Base-by-base conservation (phyloP, 176 grass and related monocot species). In the Eragrostis curvula region DNA sequence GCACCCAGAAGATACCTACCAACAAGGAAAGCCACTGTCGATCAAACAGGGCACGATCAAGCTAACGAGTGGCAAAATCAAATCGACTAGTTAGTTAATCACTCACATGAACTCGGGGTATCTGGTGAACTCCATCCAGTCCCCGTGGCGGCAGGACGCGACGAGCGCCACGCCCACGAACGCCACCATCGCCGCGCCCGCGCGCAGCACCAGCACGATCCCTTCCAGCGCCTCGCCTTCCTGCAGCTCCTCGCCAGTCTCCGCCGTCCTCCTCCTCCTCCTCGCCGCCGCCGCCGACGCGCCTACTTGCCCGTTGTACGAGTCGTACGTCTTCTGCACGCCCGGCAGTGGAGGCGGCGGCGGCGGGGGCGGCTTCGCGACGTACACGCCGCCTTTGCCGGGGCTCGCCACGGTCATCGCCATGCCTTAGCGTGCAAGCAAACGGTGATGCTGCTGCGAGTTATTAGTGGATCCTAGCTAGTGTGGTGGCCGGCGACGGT, bases 91-190 rank as follows among this genome's bases (percentile, higher is more conserved):
- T 36, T 36, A 36, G 32, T 36, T 2, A 36, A 36, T 36, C 32
- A 53, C 51, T 0, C 21, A 91, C 84, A 86, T 79, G 88, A 95
- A 95, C 71, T 98, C 92, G 39, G 75, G 89, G 79, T 98, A 95
- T 20, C 64, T 87, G 0, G 39, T 53, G 79, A 98, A 95, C 66
- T 95, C 78, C 82, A 83, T 91, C 95, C 95, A 95, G 77, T 81
- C 92, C 1, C 95, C 92, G 67, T 97, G 88, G 17, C 93, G 94
- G 82, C 91, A 91, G 0, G 90, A 89, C 12, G 86, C 92, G 39
- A 94, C 77, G 29, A 94, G 73, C 60, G 81, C 42, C 17, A 89
- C 68, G 21, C 81, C 82, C 13, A 94, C 79, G 64, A 97, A 85
- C 28, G 95, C 71, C 65, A 67, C 66, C 27, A 89, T 3, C 39